Percentiles rank a stretch among this genome's conserved stretches.
Conservation (phyloP, 2,329 filamentous ascomycete species). For the Stemphylium lycopersici region DNA sequence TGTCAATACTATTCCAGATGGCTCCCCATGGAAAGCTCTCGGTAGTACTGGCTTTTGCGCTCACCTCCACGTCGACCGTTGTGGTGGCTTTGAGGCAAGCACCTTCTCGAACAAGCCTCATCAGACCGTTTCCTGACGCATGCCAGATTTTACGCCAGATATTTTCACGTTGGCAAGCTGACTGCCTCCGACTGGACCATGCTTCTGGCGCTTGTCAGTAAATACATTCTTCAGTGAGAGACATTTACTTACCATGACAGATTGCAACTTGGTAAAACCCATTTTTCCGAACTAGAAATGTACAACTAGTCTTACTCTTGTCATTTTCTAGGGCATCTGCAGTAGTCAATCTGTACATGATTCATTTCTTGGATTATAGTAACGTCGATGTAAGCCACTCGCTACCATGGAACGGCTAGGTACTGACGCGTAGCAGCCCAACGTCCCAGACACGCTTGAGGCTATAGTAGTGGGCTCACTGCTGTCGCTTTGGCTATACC, state of each 20-base stretch:
- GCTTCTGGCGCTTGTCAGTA: constrained; percentile 34
- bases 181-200: constrained; percentile 40
- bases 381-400: constrained; percentile 18
- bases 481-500: constrained; percentile 37
- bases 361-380: constrained; percentile 32
- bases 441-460: constrained; percentile 10
- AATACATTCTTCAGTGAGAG: background rate
- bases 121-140: background rate
- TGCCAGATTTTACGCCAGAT: constrained; percentile 38
- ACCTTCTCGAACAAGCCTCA: background rate
- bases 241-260: constrained; percentile 25
- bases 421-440: background rate
- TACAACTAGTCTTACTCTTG: background rate
- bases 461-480: constrained; percentile 18
- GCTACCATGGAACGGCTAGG: background rate
- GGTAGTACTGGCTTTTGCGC: constrained; percentile 30
- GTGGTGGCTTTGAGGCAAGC: constrained; percentile 38
- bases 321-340: constrained; percentile 21
- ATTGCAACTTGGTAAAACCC: constrained; percentile 29
- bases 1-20: constrained; percentile 12
- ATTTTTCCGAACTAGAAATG: background rate
- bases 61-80: constrained; percentile 38
- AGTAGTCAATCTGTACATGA: constrained; percentile 37
- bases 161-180: constrained; percentile 35
- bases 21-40: constrained; percentile 32